phyloP scores from a whole-genome alignment of 306 rosid genomes.

The Arachis stenosperma region DNA sequence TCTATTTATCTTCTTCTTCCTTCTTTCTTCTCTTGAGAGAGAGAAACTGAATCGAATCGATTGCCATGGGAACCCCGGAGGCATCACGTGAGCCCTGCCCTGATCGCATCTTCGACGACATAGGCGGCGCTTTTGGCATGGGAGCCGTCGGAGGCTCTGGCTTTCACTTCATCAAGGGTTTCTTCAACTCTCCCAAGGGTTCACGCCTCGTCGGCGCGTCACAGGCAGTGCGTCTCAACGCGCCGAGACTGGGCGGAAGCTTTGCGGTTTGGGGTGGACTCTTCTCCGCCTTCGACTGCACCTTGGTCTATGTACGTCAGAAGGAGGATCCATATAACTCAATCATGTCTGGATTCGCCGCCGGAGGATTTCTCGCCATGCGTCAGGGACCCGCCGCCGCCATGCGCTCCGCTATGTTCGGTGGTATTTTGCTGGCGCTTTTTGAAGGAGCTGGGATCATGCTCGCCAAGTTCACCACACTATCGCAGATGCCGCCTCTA shows the following conservation, averaged over 20 bases:
- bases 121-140: slow-evolving; percentile 96
- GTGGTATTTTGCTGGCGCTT: slow-evolving; percentile 73
- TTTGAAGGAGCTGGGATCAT: slow-evolving; percentile 93
- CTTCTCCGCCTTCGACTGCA: too few species aligned
- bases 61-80: slow-evolving; percentile 78
- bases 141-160: slow-evolving; percentile 93
- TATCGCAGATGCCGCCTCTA: slow-evolving; percentile 61
- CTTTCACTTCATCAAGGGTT: slow-evolving; percentile 72
- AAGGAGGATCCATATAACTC: too few species aligned
- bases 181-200: neutral
- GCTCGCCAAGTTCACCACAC: slow-evolving; percentile 66
- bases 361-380: too few species aligned
- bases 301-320: too few species aligned
- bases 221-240: too few species aligned
- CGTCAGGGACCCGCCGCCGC: slow-evolving; percentile 36
- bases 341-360: too few species aligned
- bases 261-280: too few species aligned
- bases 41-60: slow-evolving; percentile 66
- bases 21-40: neutral
- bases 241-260: too few species aligned
- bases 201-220: too few species aligned
- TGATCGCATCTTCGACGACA: slow-evolving; percentile 71
- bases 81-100: slow-evolving; percentile 44
- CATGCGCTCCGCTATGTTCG: slow-evolving; percentile 62
- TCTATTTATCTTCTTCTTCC: neutral